Evolutionary conservation across 2,329 filamentous ascomycete genomes (phyloP).

Genomic region (Xylaria sp.): DNA sequence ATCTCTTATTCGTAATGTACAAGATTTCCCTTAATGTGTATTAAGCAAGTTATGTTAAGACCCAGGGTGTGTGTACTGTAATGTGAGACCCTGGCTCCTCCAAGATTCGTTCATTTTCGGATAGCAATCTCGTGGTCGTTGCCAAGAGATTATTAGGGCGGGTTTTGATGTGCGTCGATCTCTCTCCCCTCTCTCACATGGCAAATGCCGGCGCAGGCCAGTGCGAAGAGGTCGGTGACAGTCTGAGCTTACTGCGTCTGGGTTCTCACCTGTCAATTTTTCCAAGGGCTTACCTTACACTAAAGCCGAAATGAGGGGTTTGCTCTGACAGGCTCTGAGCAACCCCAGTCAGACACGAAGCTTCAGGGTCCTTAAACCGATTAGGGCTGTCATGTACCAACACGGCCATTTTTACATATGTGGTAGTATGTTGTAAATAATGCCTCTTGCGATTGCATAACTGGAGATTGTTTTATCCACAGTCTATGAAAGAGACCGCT

Average conservation of each 20-base stretch:
- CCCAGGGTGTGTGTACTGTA: too few relatives aligned
- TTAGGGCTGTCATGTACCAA: neutral
- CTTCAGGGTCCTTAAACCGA: neutral
- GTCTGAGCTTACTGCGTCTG: conserved; percentile 14
- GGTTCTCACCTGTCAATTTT: conserved; percentile 21
- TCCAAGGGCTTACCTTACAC: conserved; percentile 6
- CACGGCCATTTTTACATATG: too few relatives aligned
- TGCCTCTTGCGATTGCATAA: neutral
- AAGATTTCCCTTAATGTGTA: too few relatives aligned
- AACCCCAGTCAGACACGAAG: conserved; percentile 5
- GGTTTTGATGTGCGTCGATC: conserved; percentile 28
- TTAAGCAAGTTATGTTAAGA: too few relatives aligned
- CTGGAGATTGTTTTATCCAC: neutral
- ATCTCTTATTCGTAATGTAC: too few relatives aligned
- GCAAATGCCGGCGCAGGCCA: conserved; percentile 26
- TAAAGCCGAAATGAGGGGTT: conserved; percentile 28
- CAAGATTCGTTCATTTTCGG: neutral
- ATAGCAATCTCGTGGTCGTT: neutral
- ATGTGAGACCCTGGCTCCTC: neutral
- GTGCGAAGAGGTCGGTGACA: neutral
- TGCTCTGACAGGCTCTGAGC: conserved; percentile 1
- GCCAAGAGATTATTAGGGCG: neutral
- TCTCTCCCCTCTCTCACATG: conserved; percentile 16
- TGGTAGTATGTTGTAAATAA: too few relatives aligned
- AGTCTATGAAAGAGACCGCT: neutral